Evolutionary conservation across 1,284 basidiomycete genomes (phyloP).

Genomic region (Ustilago sp.): DNA sequence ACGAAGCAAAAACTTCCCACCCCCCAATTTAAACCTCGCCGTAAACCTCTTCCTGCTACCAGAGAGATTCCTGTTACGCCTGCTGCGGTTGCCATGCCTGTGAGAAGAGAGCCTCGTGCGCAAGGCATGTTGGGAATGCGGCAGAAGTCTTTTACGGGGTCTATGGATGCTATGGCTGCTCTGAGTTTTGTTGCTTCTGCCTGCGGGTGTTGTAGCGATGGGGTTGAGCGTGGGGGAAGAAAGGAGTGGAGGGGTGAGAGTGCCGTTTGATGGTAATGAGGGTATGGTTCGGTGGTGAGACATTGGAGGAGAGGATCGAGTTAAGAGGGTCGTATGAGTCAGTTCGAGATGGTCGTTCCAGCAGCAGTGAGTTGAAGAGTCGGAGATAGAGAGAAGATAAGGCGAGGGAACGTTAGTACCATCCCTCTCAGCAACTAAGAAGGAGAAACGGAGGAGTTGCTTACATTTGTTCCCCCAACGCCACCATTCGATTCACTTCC

Average conservation of each 20-base stretch:
- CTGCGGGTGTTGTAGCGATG: slow-evolving; percentile 1
- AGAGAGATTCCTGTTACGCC: slow-evolving; percentile 49
- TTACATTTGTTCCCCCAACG: slow-evolving; percentile 25
- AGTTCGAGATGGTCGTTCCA: not conserved
- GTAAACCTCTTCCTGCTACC: slow-evolving; percentile 48
- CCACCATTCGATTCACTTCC: slow-evolving; percentile 7
- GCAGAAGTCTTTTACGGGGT: slow-evolving; percentile 37
- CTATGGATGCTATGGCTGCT: slow-evolving; percentile 38
- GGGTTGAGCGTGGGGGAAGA: not conserved
- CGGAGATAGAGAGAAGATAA: not conserved
- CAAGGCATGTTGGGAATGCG: slow-evolving; percentile 46
- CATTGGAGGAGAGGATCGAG: not conserved
- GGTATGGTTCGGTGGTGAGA: not conserved
- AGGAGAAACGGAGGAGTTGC: not conserved
- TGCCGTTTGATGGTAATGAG: no score
- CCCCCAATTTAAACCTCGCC: slow-evolving; percentile 55
- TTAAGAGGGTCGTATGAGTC: no score
- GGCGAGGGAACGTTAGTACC: not conserved
- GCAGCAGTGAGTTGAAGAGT: not conserved
- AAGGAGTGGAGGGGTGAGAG: not conserved
- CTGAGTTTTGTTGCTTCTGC: slow-evolving; percentile 38
- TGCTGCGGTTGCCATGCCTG: slow-evolving; percentile 54
- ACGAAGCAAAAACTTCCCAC: slow-evolving; percentile 55
- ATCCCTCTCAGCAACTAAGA: not conserved
- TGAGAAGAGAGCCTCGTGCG: slow-evolving; percentile 39